phyloP scores from a whole-genome alignment of 2,329 filamentous ascomycete species.

The Microcyclosporella mali region DNA sequence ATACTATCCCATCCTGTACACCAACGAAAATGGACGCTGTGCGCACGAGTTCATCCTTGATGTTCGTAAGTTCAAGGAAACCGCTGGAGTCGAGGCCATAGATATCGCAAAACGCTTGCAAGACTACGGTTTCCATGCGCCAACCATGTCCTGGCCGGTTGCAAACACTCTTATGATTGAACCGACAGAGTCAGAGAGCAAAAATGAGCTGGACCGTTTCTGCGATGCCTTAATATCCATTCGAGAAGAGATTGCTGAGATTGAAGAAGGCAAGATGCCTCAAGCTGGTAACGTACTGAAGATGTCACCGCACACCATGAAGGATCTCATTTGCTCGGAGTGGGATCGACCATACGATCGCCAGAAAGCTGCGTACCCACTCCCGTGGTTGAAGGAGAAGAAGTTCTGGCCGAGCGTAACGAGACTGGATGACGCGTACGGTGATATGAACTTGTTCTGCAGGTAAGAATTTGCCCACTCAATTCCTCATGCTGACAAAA shows the following conservation, averaged over 20 bases:
- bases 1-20: conserved; percentile 90
- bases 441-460: conserved; percentile 90
- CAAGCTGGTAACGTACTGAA: conserved; percentile 77
- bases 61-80: conserved; percentile 74
- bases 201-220: conserved; percentile 88
- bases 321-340: conserved; percentile 66
- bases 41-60: conserved; percentile 98
- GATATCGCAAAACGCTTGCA: conserved; percentile 95
- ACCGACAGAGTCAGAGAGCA: conserved; percentile 88
- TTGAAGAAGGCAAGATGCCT: conserved; percentile 74
- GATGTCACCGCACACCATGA: conserved; percentile 79
- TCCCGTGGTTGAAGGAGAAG: conserved; percentile 80
- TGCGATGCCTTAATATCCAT: conserved; percentile 85
- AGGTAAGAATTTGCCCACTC: conserved; percentile 42
- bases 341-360: conserved; percentile 80
- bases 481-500: not conserved
- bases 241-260: conserved; percentile 71
- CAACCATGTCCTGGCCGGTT: conserved; percentile 95
- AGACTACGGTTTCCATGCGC: conserved; percentile 95
- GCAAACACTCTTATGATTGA: conserved; percentile 97
- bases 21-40: conserved; percentile 78
- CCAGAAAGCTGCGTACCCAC: conserved; percentile 79
- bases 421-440: conserved; percentile 81
- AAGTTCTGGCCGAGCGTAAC: conserved; percentile 95
- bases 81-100: conserved; percentile 78